Percentiles rank a stretch among this genome's conserved stretches.
Conservation (phyloP, 331 rosid species). For the Rhamnella rubrinervis region DNA sequence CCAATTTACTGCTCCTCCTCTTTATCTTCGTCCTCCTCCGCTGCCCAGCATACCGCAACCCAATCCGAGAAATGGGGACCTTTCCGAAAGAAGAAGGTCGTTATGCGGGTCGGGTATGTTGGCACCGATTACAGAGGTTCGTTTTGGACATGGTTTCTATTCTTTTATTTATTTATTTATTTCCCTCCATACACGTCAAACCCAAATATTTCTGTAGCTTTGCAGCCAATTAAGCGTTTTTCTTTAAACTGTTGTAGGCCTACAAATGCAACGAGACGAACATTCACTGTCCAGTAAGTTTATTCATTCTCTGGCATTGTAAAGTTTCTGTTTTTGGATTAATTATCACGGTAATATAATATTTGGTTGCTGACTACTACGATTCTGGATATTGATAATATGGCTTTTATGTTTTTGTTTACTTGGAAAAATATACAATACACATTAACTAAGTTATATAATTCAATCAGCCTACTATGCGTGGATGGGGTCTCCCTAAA, state of each 20-base stretch:
- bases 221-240: background rate
- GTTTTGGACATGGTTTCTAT: background rate
- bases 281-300: constrained; percentile 58
- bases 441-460: constrained; percentile 13
- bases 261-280: constrained; percentile 73
- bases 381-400: background rate
- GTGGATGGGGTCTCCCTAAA: constrained; percentile 34
- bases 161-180: background rate
- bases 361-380: background rate
- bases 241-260: constrained; percentile 47
- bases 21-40: constrained; percentile 25
- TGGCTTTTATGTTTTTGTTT: background rate
- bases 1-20: constrained; percentile 11
- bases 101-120: constrained; percentile 75
- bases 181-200: background rate
- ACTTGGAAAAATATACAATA: background rate
- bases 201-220: background rate
- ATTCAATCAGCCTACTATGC: constrained; percentile 25
- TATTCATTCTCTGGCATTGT: background rate
- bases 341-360: background rate
- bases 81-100: constrained; percentile 77
- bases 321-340: background rate
- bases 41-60: constrained; percentile 12
- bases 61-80: constrained; percentile 50
- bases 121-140: constrained; percentile 88